Evolutionary conservation across 352 stramenopile species (phyloP), one percentile per base, ranked within the genome.

Genomic region (Phytophthora sojae): DNA sequence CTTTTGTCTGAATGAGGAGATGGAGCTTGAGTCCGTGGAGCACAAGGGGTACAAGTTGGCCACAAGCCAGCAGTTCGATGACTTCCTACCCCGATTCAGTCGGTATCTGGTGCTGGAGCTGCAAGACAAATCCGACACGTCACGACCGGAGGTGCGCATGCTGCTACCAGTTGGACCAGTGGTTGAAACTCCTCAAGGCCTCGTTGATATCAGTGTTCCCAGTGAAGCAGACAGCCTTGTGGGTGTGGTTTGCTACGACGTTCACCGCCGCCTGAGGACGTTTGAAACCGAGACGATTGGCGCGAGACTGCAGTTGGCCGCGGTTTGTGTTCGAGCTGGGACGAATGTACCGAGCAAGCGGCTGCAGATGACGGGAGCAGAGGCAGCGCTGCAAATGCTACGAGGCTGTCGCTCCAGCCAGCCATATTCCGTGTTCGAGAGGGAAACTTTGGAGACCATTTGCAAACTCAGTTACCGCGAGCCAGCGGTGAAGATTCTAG

Each of bases 281-380:
- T 78, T 88, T 15, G 56, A 70, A 8, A 72, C 81, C 0, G 74
- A 83, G 35, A 82, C 78, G 3, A 74, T 90, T 4, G 42, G 72
- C 19, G 69, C 69, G 5, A 73, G 81, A 45, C 52, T 90, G 11
- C 67, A 85, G 53, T 35, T 90, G 9, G 79, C 71, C 23, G 71
- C 73, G 2, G 64, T 90, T 29, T 87, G 77, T 53, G 61, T 55
- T 30, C 64, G 67, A 14, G 73, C 75, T 0, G 73, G 73, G 3
- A 68, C 54, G 5, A 66, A 53, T 37, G 53, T 87, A 15, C 73
- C 80, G 23, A 80, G 67, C 21, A 70, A 53, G 8, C 53, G 73
- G 6, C 35, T 87, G 12, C 52, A 71, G 4, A 88, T 92, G 84
- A 88, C 82, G 6, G 79, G 76, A 15, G 44, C 69, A 0, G 84